Conservation (phyloP, 1,139 yeast genomes). For the Yamadazyma kanchanaburiensis region DNA sequence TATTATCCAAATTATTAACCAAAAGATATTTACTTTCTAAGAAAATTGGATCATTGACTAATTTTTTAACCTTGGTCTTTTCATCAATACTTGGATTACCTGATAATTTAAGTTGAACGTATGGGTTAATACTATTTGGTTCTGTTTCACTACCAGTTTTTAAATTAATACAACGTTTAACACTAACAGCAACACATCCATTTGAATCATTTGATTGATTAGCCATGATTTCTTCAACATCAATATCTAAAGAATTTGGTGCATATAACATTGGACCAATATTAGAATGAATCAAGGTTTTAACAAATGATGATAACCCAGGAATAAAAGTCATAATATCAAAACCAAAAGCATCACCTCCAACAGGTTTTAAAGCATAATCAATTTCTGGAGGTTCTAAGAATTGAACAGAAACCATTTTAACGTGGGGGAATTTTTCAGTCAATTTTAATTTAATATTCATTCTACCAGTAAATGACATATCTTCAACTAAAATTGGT, state of each 20-base stretch:
- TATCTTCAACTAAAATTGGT: conserved; percentile 74
- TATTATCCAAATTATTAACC: conserved; percentile 56
- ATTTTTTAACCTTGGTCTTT: conserved; percentile 56
- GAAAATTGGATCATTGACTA: conserved; percentile 56
- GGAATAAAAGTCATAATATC: conserved; percentile 84
- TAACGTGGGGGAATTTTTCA: conserved; percentile 70
- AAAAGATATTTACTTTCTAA: conserved; percentile 62
- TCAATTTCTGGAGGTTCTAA: conserved; percentile 76
- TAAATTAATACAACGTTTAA: conserved; percentile 51
- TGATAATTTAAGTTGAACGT: conserved; percentile 48
- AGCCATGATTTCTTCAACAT: conserved; percentile 68
- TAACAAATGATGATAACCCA: conserved; percentile 72
- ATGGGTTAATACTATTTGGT: conserved; percentile 55
- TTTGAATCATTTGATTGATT: conserved; percentile 60
- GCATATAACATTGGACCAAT: conserved; percentile 78
- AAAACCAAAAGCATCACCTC: conserved; percentile 79
- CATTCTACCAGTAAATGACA: conserved; percentile 71
- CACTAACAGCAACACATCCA: conserved; percentile 64
- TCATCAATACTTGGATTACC: conserved; percentile 41
- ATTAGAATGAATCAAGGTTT: conserved; percentile 61
- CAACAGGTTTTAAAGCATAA: conserved; percentile 80
- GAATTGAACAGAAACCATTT: conserved; percentile 65
- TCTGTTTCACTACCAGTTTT: conserved; percentile 39
- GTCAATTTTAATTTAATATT: conserved; percentile 62
- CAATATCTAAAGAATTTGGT: conserved; percentile 75